Base-by-base conservation (phyloP, 768 basidiomycete genomes). In the Coprinopsis sp. region DNA sequence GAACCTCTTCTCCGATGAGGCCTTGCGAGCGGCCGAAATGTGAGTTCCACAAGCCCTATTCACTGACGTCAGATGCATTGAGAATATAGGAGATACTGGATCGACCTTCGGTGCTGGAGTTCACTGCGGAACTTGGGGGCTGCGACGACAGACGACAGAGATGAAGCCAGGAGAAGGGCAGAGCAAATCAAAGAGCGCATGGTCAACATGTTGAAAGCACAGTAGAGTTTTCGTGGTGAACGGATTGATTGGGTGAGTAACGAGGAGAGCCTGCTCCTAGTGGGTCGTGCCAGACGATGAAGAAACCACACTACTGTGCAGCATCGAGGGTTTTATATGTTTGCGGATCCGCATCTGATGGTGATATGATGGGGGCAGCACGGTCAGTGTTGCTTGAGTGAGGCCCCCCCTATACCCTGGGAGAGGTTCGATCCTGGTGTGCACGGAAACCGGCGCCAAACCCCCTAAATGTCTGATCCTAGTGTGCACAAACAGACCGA, bases 1-100 rank as follows among this genome's bases (percentile, higher is more conserved):
- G 59, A 75, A 74, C 49, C 65, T 64, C 27, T 64, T 59, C 58
- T 74, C 73, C 6, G 63, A 61, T 2, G 61, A 56, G 11, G 56
- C 54, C 13, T 68, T 38, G 41, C 60, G 59, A 40, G 64, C 63
- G 14, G 59, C 56, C 21, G 62, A 57, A 46, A 71, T 68, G 38
- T 60, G 55, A 13, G 65, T 68, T 49, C 69, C 72, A 44, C 73
- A 74, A 13, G 51, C 60, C 50, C 68, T 68, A 29, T 4, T 28
- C 5, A 18, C 22, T 22, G 12, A 8, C 10, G 25, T 12, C 5
- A 18, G 21, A 39, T 39, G 11, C 34, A 36, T 18, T 18, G 7
- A 6, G 6, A 10, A 36, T 6, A 36, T 18, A 18, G 19, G 19
- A 36, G 6, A 18, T 18, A 36, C 8, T 36, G 16, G 16, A 18